Percentiles rank a stretch among this genome's conserved stretches.
These are phyloP conservation scores for Fusarium burgessii DNA, from an alignment of 2,329 filamentous ascomycete genomes.

Conservation along the genomic window DNA sequence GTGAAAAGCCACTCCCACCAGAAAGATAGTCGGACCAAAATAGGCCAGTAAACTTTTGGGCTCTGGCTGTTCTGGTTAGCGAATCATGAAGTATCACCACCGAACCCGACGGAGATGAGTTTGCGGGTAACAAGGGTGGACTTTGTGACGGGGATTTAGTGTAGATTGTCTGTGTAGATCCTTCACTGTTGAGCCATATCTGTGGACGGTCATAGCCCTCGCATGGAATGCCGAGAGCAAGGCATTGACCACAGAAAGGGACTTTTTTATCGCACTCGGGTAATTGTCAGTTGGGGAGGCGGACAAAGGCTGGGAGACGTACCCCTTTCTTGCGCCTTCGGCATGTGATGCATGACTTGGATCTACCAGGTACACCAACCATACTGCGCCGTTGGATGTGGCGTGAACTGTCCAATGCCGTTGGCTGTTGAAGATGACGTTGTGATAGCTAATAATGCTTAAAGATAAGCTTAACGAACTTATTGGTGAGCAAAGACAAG, in stretches of 20 bases:
- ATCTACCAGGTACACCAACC: conserved; percentile 28
- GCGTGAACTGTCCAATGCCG: background rate
- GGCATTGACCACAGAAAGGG: conserved; percentile 9
- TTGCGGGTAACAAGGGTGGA: fast-evolving
- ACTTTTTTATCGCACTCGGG: conserved; percentile 19
- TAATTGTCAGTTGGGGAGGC: background rate
- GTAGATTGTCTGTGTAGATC: background rate
- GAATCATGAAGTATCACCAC: conserved; percentile 1
- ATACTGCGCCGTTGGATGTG: background rate
- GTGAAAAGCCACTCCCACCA: conserved; percentile 1
- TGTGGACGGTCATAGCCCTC: conserved; percentile 7
- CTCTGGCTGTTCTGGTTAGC: background rate
- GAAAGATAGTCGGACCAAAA: conserved; percentile 29
- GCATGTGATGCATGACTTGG: conserved; percentile 23
- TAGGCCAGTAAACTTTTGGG: conserved; percentile 16
- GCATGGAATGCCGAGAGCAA: conserved; percentile 2
- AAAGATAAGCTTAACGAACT: background rate
- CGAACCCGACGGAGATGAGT: fast-evolving
- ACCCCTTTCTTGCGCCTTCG: conserved; percentile 23
- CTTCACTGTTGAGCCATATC: conserved; percentile 27
- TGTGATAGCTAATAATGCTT: background rate
- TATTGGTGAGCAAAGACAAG: too few relatives aligned
- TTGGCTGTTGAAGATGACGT: too few relatives aligned
- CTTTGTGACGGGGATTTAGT: background rate
- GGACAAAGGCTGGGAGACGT: background rate